Conservation (phyloP, 169 alveolate genomes). For the Cyclospora cayetanensis region DNA sequence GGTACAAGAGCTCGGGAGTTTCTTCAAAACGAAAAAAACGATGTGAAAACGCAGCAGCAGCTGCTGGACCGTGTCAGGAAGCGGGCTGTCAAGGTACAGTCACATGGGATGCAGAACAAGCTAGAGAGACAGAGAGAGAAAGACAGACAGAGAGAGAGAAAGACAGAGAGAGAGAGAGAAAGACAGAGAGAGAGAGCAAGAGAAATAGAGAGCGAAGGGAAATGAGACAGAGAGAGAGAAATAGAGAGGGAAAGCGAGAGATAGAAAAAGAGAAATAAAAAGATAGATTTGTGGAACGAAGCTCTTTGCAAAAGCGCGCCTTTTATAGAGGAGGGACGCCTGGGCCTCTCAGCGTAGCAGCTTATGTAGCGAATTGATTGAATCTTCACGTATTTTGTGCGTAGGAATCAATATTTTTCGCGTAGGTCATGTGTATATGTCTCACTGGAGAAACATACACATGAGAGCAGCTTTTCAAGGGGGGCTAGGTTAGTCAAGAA, state of each 20-base stretch:
- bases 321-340: neutral
- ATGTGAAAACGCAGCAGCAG: conserved; percentile 82
- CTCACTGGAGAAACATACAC: too few relatives aligned
- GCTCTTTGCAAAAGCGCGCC: neutral
- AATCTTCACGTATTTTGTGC: neutral
- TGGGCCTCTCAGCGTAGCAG: neutral
- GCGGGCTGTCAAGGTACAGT: conserved; percentile 62
- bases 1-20: conserved; percentile 91
- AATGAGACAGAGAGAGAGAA: neutral
- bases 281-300: too few relatives aligned
- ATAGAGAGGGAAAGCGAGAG: neutral
- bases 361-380: neutral
- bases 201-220: neutral
- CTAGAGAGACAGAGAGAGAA: neutral
- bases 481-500: neutral
- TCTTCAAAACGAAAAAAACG: conserved; percentile 83
- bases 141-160: neutral
- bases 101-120: too few relatives aligned
- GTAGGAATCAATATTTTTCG: neutral
- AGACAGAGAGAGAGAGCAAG: neutral
- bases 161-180: neutral
- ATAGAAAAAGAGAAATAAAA: neutral
- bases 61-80: conserved; percentile 83
- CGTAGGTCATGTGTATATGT: neutral
- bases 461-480: neutral